phyloP scores from a whole-genome alignment of 257 asterid genomes.

The Handroanthus guayacan region DNA sequence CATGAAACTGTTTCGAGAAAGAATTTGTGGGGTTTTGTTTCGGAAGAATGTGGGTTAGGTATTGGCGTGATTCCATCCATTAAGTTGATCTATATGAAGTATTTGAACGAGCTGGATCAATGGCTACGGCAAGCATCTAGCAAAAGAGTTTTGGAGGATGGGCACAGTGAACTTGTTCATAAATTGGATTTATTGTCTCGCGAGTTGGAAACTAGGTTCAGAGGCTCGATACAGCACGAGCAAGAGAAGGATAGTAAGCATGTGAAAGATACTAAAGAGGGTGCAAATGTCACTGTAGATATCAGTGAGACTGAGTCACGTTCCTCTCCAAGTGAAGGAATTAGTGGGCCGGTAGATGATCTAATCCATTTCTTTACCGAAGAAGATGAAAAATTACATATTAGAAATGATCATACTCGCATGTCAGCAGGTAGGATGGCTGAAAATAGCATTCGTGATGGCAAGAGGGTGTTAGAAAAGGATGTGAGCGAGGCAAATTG shows the following conservation, averaged over 20 bases:
- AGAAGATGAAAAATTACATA: conserved; percentile 17
- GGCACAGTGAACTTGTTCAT: conserved; percentile 38
- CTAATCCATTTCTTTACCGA: not conserved
- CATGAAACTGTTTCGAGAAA: conserved; percentile 45
- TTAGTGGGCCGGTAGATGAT: conserved; percentile 2
- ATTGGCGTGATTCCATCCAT: conserved; percentile 40
- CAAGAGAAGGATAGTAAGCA: conserved; percentile 13
- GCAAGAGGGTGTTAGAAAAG: conserved; percentile 37
- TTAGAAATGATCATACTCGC: not conserved
- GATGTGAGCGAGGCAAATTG: conserved; percentile 31
- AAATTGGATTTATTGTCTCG: conserved; percentile 55
- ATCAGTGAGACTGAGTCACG: conserved; percentile 11
- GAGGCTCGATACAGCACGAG: conserved; percentile 22
- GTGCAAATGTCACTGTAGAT: conserved; percentile 1
- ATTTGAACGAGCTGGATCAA: conserved; percentile 64
- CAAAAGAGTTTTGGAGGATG: conserved; percentile 39
- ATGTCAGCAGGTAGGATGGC: not conserved
- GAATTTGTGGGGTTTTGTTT: conserved; percentile 65
- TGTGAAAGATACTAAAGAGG: conserved; percentile 33
- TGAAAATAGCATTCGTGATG: conserved; percentile 3
- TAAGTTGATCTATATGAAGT: conserved; percentile 60
- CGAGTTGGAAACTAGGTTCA: conserved; percentile 46
- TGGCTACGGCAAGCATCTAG: conserved; percentile 50
- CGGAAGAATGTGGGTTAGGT: conserved; percentile 61
- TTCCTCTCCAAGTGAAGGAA: conserved; percentile 11